Conservation (phyloP, 2,329 filamentous ascomycete genomes). For the Emydomyces testavorans region DNA sequence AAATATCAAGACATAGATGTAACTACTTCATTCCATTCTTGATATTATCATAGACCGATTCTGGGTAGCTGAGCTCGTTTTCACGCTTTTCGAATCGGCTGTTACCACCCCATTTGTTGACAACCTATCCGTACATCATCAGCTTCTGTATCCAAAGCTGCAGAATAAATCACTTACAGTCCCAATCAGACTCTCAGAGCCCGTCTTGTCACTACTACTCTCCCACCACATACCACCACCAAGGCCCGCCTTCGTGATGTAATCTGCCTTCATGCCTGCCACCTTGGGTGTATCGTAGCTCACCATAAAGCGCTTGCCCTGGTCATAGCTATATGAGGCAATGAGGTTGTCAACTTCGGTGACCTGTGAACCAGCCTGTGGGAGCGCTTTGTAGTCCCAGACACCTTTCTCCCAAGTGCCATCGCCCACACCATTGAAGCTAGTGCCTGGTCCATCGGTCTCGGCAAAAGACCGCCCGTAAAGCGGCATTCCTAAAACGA, state of each 20-base stretch:
- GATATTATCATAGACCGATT: constrained; percentile 14
- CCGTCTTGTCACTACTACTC: constrained; percentile 54
- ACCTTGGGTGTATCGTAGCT: constrained; percentile 63
- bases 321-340: constrained; percentile 64
- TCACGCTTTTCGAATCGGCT: constrained; percentile 9
- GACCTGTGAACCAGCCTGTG: constrained; percentile 53
- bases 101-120: constrained; percentile 9
- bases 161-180: constrained; percentile 7
- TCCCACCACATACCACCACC: constrained; percentile 99
- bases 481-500: constrained; percentile 83
- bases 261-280: constrained; percentile 58
- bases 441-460: constrained; percentile 60
- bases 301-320: constrained; percentile 50
- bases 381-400: constrained; percentile 80
- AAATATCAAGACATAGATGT: not conserved
- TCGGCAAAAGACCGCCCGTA: constrained; percentile 77
- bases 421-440: constrained; percentile 60
- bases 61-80: constrained; percentile 14
- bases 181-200: constrained; percentile 10
- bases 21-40: constrained; percentile 11
- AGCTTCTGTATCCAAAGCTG: not conserved
- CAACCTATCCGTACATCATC: constrained; percentile 7
- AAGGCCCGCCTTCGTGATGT: constrained; percentile 53
- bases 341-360: constrained; percentile 48
- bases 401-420: constrained; percentile 78